A percentile compares a stretch with the other conserved stretches of the same genome.
These are phyloP conservation scores for Aspergillus incahuasiensis DNA, from an alignment of 495 filamentous ascomycete species.

Conservation along the genomic window DNA sequence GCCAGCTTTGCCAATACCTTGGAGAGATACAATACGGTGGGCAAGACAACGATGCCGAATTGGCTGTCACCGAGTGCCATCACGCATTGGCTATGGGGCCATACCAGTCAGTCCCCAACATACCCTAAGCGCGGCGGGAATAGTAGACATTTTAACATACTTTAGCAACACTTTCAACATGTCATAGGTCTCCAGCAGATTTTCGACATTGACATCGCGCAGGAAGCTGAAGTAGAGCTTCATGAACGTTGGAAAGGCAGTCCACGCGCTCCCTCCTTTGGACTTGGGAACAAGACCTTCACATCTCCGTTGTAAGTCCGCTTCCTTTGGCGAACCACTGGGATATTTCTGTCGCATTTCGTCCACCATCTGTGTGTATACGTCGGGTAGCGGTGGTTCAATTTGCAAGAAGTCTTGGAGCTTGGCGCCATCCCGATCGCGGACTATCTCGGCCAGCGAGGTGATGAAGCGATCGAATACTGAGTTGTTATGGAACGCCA, in stretches of 20 bases:
- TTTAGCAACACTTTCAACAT: constrained; percentile 65
- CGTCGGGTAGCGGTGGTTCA: constrained; percentile 59
- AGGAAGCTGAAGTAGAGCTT: constrained; percentile 74
- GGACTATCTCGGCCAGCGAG: constrained; percentile 50
- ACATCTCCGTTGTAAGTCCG: constrained; percentile 55
- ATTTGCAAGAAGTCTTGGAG: constrained; percentile 57
- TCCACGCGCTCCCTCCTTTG: constrained; percentile 64
- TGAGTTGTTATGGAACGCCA: constrained; percentile 32
- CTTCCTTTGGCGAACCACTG: constrained; percentile 40
- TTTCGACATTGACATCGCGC: constrained; percentile 69
- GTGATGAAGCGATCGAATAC: constrained; percentile 54
- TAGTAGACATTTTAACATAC: constrained; percentile 45
- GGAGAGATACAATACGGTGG: constrained; percentile 71
- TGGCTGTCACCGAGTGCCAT: constrained; percentile 74
- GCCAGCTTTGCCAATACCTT: constrained; percentile 71
- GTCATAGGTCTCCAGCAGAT: constrained; percentile 70
- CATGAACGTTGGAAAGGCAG: constrained; percentile 69
- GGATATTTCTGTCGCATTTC: constrained; percentile 60
- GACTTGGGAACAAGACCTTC: constrained; percentile 51
- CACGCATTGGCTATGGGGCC: constrained; percentile 56
- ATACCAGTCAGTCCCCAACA: constrained; percentile 2
- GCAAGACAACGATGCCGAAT: constrained; percentile 72
- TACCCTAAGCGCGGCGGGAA: background rate
- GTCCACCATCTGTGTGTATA: constrained; percentile 61
- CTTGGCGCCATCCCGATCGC: constrained; percentile 47